Percentiles rank a stretch among this genome's conserved stretches.
These are phyloP conservation scores for Saccharomyces uvarum DNA, from an alignment of 1,139 yeast species.

Conservation along the genomic window DNA sequence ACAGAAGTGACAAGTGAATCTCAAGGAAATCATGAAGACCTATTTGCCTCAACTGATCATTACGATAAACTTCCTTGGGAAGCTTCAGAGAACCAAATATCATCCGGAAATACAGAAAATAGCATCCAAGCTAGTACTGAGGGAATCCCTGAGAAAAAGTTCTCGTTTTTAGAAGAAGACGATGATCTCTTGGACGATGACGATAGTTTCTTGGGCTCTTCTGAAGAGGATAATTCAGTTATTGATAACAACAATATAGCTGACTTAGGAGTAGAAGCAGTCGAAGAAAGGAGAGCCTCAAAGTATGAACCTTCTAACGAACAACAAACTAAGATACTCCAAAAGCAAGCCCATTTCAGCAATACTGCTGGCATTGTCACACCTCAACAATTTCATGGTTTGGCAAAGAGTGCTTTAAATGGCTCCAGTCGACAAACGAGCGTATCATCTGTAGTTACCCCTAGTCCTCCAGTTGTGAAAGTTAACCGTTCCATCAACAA, in stretches of 20 bases:
- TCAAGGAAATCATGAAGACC: slow-evolving; percentile 2
- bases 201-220: slow-evolving; percentile 27
- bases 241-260: not conserved
- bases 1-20: not conserved
- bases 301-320: not conserved
- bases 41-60: slow-evolving; percentile 4
- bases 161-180: slow-evolving; percentile 27
- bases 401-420: not conserved
- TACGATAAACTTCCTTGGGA: slow-evolving; percentile 6
- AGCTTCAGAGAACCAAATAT: not conserved
- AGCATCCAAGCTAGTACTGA: not conserved
- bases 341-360: not conserved
- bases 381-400: slow-evolving; percentile 5
- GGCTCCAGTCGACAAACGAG: not conserved
- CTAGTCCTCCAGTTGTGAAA: not conserved
- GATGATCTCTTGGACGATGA: slow-evolving; percentile 28
- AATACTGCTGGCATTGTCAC: slow-evolving; percentile 5
- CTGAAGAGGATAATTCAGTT: slow-evolving; percentile 9
- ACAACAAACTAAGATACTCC: not conserved
- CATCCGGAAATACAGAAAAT: not conserved
- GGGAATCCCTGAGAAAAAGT: slow-evolving; percentile 12
- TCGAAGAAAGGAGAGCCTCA: slow-evolving; percentile 7
- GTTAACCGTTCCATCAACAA: slow-evolving; percentile 29
- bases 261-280: not conserved
- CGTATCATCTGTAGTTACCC: not conserved